Evolutionary conservation across 768 basidiomycete genomes (phyloP), one percentile per base, ranked within the genome.

Genomic region (Boletus reticuloceps): DNA sequence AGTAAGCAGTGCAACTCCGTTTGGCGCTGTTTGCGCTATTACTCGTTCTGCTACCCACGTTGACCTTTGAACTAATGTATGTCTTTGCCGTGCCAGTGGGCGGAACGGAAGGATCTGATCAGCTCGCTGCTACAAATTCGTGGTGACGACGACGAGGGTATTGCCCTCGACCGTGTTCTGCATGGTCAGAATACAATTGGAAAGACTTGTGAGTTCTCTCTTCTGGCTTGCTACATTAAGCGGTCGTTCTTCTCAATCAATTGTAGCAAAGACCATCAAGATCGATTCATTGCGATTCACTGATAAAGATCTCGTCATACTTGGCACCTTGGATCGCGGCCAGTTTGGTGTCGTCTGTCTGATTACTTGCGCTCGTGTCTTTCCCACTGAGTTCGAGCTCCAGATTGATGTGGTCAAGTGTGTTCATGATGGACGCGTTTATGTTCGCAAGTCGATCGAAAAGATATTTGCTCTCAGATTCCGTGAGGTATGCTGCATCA

Each of bases 371-470:
- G 22, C 50, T 50, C 20, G 16, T 20, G 7, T 37, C 5, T 32
- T 19, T 9, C 40, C 16, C 19, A n/a, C 41, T 60, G 40, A 61
- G 13, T 27, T 31, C 12, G 19, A 17, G 40, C 41, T 27, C 20
- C 61, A 97, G 94, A 87, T 96, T 49, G 89, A 95, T 60, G 82
- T 94, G 10, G 92, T 94, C 16, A 84, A 78, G 36, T 94, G 92
- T 65, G 77, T 77, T 31, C 67, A 88, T 3, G 79, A 95, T 60
- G 83, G 83, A 12, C 78, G 79, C 36, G 76, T 88, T 7, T 96
- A 96, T 67, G 86, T 92, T 27, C 82, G 91, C 64, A 98, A 98
- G 73, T 85, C 89, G 0, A 84, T 89, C 16, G 83, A 89, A 62
- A 94, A 90, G 68, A 69, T 75, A 4, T 83, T 87, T 61, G 90